These are phyloP conservation scores for Hortaea werneckii DNA, from an alignment of 2,329 filamentous ascomycete species.

Conservation along the genomic window DNA sequence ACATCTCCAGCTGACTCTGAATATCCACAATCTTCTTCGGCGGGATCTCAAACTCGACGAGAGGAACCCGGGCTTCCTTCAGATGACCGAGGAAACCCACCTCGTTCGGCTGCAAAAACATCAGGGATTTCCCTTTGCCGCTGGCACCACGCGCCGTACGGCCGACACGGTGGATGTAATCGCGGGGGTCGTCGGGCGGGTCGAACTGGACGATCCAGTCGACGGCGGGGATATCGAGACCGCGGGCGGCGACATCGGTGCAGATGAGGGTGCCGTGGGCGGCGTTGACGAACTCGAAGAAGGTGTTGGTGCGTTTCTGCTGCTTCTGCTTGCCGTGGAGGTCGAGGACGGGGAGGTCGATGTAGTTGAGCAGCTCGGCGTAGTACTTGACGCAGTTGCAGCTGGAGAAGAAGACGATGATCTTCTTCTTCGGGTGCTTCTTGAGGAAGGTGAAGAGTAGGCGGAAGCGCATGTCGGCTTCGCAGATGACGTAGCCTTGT, in stretches of 20 bases:
- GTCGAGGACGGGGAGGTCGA: slow-evolving; percentile 79
- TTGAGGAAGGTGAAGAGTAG: slow-evolving; percentile 92
- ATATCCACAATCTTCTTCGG: slow-evolving; percentile 80
- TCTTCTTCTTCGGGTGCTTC: slow-evolving; percentile 87
- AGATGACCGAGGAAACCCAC: slow-evolving; percentile 86
- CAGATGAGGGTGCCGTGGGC: slow-evolving; percentile 82
- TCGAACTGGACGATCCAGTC: slow-evolving; percentile 97
- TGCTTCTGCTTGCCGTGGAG: slow-evolving; percentile 96
- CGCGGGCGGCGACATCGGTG: slow-evolving; percentile 91
- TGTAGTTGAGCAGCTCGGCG: slow-evolving; percentile 91
- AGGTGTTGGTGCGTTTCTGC: slow-evolving; percentile 96
- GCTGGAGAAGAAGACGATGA: slow-evolving; percentile 88
- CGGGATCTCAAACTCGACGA: slow-evolving; percentile 94
- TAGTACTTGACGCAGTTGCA: slow-evolving; percentile 87
- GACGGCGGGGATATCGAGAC: slow-evolving; percentile 88
- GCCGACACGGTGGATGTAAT: slow-evolving; percentile 93
- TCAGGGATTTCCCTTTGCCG: slow-evolving; percentile 74
- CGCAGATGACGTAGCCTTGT: slow-evolving; percentile 90
- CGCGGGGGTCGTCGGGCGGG: slow-evolving; percentile 47
- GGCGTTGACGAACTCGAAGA: slow-evolving; percentile 90
- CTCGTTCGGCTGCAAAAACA: slow-evolving; percentile 89
- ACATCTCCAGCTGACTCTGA: slow-evolving; percentile 73
- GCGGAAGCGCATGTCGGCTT: slow-evolving; percentile 86
- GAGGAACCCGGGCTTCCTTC: slow-evolving; percentile 81
- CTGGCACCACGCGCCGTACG: slow-evolving; percentile 81